A percentile compares a stretch with the other conserved stretches of the same genome.
phyloP scores from a whole-genome alignment of 1,139 yeast species.

The Candida frijolesensis region DNA sequence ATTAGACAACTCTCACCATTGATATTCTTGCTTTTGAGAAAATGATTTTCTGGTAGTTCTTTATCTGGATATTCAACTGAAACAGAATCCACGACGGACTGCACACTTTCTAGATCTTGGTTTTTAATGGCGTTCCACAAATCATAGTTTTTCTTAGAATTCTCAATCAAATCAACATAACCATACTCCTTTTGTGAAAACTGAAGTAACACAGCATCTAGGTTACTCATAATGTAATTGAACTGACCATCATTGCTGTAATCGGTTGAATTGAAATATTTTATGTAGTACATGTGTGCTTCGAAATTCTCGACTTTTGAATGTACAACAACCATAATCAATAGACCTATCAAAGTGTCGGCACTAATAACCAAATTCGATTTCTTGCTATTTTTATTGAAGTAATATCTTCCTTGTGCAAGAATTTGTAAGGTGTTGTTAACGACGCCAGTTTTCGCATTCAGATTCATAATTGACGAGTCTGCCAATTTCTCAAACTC shows the following conservation, averaged over 20 bases:
- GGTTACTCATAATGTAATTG: conserved; percentile 61
- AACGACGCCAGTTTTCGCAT: conserved; percentile 55
- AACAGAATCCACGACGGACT: conserved; percentile 22
- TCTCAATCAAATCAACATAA: conserved; percentile 36
- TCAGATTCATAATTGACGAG: conserved; percentile 49
- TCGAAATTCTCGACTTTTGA: conserved; percentile 61
- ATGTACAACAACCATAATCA: conserved; percentile 71
- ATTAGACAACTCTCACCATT: conserved; percentile 71
- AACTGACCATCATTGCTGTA: conserved; percentile 37
- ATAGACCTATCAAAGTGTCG: conserved; percentile 73
- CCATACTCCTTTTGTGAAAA: conserved; percentile 43
- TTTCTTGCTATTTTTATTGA: conserved; percentile 7
- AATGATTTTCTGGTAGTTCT: conserved; percentile 39
- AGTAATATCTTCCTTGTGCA: conserved; percentile 26
- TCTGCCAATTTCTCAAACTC: conserved; percentile 55
- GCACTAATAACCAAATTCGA: conserved; percentile 61
- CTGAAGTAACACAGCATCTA: conserved; percentile 80
- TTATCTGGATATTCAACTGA: conserved; percentile 21
- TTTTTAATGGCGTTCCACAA: conserved; percentile 57
- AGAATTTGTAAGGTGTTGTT: conserved; percentile 55
- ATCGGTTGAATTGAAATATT: conserved; percentile 51
- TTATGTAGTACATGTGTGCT: conserved; percentile 66
- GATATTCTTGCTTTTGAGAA: conserved; percentile 53
- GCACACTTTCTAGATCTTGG: conserved; percentile 26
- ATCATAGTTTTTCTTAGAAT: conserved; percentile 51